Evolutionary conservation across 768 basidiomycete genomes (phyloP).

Genomic region (Russula foetens): DNA sequence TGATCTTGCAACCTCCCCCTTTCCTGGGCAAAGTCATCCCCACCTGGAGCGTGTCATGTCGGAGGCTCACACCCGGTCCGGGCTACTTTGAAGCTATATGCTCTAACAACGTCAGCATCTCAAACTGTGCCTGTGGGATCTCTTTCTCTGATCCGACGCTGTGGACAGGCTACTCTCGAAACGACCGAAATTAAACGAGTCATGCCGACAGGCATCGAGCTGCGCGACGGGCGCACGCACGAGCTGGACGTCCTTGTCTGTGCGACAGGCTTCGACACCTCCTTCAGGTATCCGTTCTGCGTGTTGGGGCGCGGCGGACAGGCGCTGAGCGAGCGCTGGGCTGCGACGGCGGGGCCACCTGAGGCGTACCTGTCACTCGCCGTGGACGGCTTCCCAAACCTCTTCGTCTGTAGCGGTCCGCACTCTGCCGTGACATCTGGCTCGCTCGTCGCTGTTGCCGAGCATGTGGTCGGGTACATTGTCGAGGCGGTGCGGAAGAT

Average conservation of each 20-base stretch:
- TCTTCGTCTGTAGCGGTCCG: conserved; percentile 51
- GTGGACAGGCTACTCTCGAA: conserved; percentile 38
- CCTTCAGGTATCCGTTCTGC: conserved; percentile 39
- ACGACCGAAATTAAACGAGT: conserved; percentile 42
- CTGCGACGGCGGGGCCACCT: conserved; percentile 28
- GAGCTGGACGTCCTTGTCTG: conserved; percentile 55
- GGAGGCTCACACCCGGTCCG: conserved; percentile 59
- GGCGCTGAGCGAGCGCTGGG: conserved; percentile 45
- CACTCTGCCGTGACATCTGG: conserved; percentile 49
- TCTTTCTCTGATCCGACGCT: too few relatives aligned
- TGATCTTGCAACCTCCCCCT: not conserved
- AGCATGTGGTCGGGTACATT: conserved; percentile 50
- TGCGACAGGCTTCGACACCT: conserved; percentile 53
- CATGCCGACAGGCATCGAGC: conserved; percentile 48
- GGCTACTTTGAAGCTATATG: conserved; percentile 61
- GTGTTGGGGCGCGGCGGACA: conserved; percentile 47
- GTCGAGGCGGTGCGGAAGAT: conserved; percentile 49
- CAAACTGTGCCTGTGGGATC: too few relatives aligned
- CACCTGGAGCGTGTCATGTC: conserved; percentile 48
- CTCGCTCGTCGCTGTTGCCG: conserved; percentile 46
- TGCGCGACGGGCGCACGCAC: conserved; percentile 43
- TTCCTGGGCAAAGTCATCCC: conserved; percentile 40
- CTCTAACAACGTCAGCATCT: conserved; percentile 43
- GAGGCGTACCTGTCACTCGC: conserved; percentile 50
- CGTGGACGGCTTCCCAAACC: conserved; percentile 62